These are phyloP conservation scores for Exophiala alcalophila DNA, from an alignment of 2,329 filamentous ascomycete species.

Conservation along the genomic window DNA sequence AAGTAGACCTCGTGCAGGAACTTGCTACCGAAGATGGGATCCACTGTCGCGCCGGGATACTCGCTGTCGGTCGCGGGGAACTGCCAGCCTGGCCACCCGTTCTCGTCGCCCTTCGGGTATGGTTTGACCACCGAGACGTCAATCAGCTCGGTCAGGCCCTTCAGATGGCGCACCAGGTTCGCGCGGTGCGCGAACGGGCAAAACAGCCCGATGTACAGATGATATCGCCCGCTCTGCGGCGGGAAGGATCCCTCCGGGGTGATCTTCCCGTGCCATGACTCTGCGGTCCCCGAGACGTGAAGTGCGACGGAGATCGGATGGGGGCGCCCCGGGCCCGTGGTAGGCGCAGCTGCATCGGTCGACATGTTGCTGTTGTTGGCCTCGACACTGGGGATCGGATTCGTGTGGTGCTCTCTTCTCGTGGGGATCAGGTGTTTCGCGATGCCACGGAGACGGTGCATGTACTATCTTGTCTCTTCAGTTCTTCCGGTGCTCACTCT, in stretches of 20 bases:
- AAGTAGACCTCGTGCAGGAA: constrained; percentile 64
- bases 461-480: too few species aligned
- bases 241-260: constrained; percentile 47
- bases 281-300: constrained; percentile 23
- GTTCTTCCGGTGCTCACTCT: too few species aligned
- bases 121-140: constrained; percentile 58
- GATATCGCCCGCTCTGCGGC: constrained; percentile 53
- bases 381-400: neutral
- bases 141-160: constrained; percentile 55
- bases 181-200: constrained; percentile 63
- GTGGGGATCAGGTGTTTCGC: too few species aligned
- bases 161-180: constrained; percentile 57
- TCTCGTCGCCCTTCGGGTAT: constrained; percentile 63
- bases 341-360: constrained; percentile 3
- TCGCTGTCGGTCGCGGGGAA: constrained; percentile 54
- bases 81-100: constrained; percentile 62
- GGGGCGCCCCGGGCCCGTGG: constrained; percentile 22
- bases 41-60: constrained; percentile 59
- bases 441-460: too few species aligned
- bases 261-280: constrained; percentile 52
- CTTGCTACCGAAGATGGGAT: constrained; percentile 57
- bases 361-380: neutral
- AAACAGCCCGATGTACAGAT: constrained; percentile 60
- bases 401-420: too few species aligned
- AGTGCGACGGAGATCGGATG: constrained; percentile 22